Evolutionary conservation across 768 basidiomycete species (phyloP).

Genomic region (Leccinum barrowsii): DNA sequence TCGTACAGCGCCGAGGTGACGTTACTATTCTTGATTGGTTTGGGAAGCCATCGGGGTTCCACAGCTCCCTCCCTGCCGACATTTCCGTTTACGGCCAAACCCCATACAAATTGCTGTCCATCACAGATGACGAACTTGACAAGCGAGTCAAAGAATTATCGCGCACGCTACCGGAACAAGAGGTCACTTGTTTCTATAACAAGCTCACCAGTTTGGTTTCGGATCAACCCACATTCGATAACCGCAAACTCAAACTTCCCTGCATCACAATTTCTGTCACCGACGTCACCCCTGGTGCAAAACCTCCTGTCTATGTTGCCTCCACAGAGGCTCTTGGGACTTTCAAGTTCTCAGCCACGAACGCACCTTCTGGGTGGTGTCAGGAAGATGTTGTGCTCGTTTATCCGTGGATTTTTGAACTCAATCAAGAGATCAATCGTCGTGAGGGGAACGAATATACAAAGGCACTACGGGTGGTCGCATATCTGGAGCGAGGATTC

Average conservation of each 20-base stretch:
- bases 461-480: not conserved
- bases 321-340: constrained; percentile 3
- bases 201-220: not conserved
- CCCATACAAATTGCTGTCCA: not conserved
- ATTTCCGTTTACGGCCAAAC: constrained; percentile 12
- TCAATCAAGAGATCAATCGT: not conserved
- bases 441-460: not conserved
- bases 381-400: constrained; percentile 2
- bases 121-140: not conserved
- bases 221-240: not conserved
- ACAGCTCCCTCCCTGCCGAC: constrained; percentile 13
- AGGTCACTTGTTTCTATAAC: not conserved
- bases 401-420: constrained; percentile 11
- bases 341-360: not conserved
- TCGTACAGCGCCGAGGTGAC: constrained; percentile 7
- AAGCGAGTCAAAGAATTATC: not conserved
- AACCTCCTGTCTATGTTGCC: not conserved
- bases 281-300: not conserved
- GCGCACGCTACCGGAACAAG: not conserved
- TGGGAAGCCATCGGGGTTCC: constrained; percentile 13
- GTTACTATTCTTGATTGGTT: constrained; percentile 17
- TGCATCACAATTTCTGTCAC: constrained; percentile 10
- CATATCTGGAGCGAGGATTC: constrained; percentile 10
- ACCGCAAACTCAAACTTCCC: constrained; percentile 9
- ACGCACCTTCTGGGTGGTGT: not conserved